Evolutionary conservation across 495 filamentous ascomycete genomes (phyloP).

Genomic region (Talaromyces borbonicus): DNA sequence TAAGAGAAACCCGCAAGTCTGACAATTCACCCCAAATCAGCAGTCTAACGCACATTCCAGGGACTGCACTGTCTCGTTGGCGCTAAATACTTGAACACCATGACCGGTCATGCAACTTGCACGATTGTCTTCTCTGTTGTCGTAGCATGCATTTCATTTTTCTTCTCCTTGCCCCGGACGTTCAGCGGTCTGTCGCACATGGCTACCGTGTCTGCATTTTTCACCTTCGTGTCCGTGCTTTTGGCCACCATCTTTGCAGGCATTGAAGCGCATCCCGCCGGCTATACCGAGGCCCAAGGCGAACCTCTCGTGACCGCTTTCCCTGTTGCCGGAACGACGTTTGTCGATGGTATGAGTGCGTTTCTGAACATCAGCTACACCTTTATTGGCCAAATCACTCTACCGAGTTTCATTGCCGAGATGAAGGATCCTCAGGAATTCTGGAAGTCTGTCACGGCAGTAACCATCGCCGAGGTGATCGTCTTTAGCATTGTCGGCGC

Average conservation of each 20-base stretch:
- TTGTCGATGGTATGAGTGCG: conserved; percentile 67
- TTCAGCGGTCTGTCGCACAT: conserved; percentile 68
- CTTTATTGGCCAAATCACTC: conserved; percentile 86
- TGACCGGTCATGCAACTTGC: conserved; percentile 53
- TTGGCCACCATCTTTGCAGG: conserved; percentile 70
- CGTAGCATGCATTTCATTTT: conserved; percentile 56
- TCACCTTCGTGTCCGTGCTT: conserved; percentile 79
- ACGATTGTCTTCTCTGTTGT: conserved; percentile 68
- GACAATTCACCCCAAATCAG: background rate
- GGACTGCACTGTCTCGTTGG: conserved; percentile 72
- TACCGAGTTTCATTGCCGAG: conserved; percentile 86
- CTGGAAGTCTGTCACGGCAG: conserved; percentile 79
- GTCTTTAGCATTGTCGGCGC: conserved; percentile 68
- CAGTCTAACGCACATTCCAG: conserved; percentile 21
- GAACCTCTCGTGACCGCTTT: conserved; percentile 53
- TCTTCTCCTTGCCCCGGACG: conserved; percentile 72
- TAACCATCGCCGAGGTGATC: conserved; percentile 76
- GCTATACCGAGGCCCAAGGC: conserved; percentile 43
- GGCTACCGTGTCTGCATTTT: conserved; percentile 64
- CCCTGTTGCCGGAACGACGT: conserved; percentile 61
- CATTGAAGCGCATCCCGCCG: conserved; percentile 56
- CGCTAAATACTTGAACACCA: conserved; percentile 77
- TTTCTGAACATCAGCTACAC: conserved; percentile 89
- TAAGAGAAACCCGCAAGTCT: conserved; percentile 12
- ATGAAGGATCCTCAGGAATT: conserved; percentile 83